Base-by-base conservation (phyloP, 1,139 yeast species). In the Sugiyamaella pinicola region DNA sequence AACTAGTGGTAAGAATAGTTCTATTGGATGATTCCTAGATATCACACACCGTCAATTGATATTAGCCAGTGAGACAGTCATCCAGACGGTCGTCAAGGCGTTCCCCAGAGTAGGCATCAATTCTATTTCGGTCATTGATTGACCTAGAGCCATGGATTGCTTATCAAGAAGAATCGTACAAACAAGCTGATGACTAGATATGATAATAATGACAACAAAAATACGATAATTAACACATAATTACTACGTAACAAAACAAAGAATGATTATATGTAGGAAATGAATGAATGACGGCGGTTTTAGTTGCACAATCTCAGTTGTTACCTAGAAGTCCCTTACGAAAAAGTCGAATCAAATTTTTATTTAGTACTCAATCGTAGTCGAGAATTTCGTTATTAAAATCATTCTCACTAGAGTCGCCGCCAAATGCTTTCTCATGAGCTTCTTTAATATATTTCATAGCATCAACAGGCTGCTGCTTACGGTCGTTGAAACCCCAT, bases 321-420 rank as follows among this genome's bases (percentile, higher is more conserved):
- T n/a, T n/a, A n/a, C n/a, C n/a, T n/a, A n/a, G n/a, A n/a, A n/a
- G n/a, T n/a, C n/a, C n/a, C n/a, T n/a, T n/a, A n/a, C n/a, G n/a
- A n/a, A n/a, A n/a, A n/a, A n/a, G 7, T 31, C 17, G n/a, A 29
- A 29, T n/a, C 13, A 29, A 12, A n/a, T 29, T n/a, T 13, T 13
- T n/a, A n/a, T 31, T 31, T 13, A n/a, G 4, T n/a, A 42, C n/a
- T 29, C 22, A 52, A 38, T 52, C 55, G 15, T 42, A 52, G 28
- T 52, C 55, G n/a, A 52, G 40, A 17, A 52, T 52, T 41, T 52
- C 55, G 19, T 52, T 42, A 31, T 52, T 42, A 33, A 52, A 47
- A 24, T 42, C 33, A 13, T 17, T 26, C 13, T 43, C 52, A 2
- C 39, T 22, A 19, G 52, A 34, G 4, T 52, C 52, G 12, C 42